Percentiles rank a stretch among this genome's conserved stretches.
Conservation (phyloP, 441 rosid genomes). For the Populus tomentosa region DNA sequence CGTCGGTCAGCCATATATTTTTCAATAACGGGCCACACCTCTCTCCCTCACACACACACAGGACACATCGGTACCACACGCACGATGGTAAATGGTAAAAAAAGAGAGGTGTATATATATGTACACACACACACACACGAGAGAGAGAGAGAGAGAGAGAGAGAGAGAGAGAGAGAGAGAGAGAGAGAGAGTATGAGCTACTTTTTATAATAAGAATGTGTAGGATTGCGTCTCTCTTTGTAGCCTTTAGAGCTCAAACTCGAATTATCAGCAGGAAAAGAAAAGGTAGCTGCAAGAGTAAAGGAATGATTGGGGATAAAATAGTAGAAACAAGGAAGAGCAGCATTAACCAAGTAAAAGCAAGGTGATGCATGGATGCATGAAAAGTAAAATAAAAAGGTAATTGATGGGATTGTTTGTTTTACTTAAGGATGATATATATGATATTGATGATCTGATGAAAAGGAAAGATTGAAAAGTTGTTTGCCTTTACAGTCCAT, state of each 20-base stretch:
- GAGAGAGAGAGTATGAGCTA: constrained; percentile 3
- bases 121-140: neutral
- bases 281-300: neutral
- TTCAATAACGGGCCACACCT: constrained; percentile 25
- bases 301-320: constrained; percentile 2
- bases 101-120: neutral
- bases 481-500: constrained; percentile 30
- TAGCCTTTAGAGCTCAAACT: constrained; percentile 27
- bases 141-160: constrained; percentile 8
- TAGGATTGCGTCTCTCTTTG: constrained; percentile 25
- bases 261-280: constrained; percentile 7
- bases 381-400: neutral
- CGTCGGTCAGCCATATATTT: constrained; percentile 36
- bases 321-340: neutral
- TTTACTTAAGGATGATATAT: neutral
- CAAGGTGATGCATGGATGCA: constrained; percentile 5
- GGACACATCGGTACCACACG: neutral
- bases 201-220: constrained; percentile 28
- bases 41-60: neutral
- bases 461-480: neutral
- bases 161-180: constrained; percentile 5
- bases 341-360: neutral
- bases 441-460: neutral
- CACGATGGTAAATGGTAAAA: neutral
- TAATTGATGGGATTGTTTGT: neutral